Conservation (phyloP, 148 eudicot species). For the Polygonum maritimum region DNA sequence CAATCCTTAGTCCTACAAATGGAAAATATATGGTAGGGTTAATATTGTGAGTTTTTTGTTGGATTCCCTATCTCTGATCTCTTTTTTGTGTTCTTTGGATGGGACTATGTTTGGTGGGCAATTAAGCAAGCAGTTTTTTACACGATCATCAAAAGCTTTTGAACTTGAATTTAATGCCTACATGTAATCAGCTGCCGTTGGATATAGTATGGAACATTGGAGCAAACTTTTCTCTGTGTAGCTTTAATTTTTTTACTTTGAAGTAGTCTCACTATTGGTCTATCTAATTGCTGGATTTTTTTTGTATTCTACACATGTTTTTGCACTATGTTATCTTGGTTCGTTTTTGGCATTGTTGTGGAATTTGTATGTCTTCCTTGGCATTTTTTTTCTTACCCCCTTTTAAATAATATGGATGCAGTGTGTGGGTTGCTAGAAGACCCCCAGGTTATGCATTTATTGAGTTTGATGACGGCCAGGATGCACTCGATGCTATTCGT, state of each 20-base stretch:
- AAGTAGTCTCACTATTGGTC: not conserved
- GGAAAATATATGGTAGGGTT: not conserved
- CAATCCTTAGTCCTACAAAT: not conserved
- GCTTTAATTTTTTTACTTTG: not conserved
- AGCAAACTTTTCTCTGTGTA: not conserved
- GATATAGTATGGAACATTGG: not conserved
- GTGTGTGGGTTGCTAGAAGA: slow-evolving; percentile 93
- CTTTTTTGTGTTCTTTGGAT: not conserved
- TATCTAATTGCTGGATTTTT: not conserved
- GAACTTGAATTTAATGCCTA: too few species aligned
- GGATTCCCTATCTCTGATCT: not conserved
- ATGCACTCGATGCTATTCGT: slow-evolving; percentile 74
- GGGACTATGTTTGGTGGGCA: too few species aligned
- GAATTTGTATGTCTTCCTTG: not conserved
- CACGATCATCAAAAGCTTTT: too few species aligned
- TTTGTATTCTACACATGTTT: not conserved
- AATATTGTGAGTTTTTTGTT: not conserved
- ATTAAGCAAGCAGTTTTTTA: too few species aligned
- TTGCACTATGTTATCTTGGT: not conserved
- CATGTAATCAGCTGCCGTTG: not conserved
- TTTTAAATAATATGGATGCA: slow-evolving; percentile 23
- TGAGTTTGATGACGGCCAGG: slow-evolving; percentile 79
- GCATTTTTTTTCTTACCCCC: not conserved
- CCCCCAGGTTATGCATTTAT: slow-evolving; percentile 89
- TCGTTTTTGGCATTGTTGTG: not conserved